A percentile compares a stretch with the other conserved stretches of the same genome.
Conservation (phyloP, 2,329 filamentous ascomycete species). For the Neofusicoccum kwambonambiense region DNA sequence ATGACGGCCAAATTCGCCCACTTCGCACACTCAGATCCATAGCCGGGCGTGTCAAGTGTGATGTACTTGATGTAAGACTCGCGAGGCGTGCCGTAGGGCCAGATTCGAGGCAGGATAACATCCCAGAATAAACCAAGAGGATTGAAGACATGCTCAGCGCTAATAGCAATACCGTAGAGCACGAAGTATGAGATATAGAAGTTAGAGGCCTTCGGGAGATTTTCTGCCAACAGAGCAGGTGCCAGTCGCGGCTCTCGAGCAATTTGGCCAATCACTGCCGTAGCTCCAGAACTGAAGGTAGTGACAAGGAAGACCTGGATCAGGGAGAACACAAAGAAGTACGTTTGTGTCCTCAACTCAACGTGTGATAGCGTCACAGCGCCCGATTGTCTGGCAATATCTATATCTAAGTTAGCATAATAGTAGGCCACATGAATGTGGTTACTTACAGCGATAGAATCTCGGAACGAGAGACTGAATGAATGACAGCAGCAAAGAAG, state of each 20-base stretch:
- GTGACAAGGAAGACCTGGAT: conserved; percentile 44
- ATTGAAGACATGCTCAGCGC: conserved; percentile 78
- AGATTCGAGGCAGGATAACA: conserved; percentile 65
- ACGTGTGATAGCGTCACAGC: conserved; percentile 44
- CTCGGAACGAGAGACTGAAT: conserved; percentile 47
- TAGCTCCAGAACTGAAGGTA: conserved; percentile 38
- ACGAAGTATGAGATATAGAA: conserved; percentile 45
- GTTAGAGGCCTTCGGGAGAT: conserved; percentile 39
- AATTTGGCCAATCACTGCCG: conserved; percentile 49
- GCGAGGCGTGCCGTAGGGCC: conserved; percentile 37
- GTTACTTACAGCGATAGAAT: conserved; percentile 34
- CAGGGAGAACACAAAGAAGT: conserved; percentile 43
- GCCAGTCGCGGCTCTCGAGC: conserved; percentile 32
- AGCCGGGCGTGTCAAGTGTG: conserved; percentile 43
- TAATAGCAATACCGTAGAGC: conserved; percentile 59
- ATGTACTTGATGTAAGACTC: conserved; percentile 47
- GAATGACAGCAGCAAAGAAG: conserved; percentile 42
- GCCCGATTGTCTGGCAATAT: conserved; percentile 38
- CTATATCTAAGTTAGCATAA: conserved; percentile 24
- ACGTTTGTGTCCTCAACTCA: conserved; percentile 41
- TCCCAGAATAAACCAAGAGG: conserved; percentile 78
- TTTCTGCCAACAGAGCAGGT: conserved; percentile 32
- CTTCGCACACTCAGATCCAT: conserved; percentile 48
- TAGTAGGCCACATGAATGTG: not conserved
- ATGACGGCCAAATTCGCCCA: conserved; percentile 46